A percentile compares a stretch with the other conserved stretches of the same genome.
Evolutionary conservation across 176 grass and related monocot species (phyloP).

Genomic region (barley (Hordeum vulgare)): DNA sequence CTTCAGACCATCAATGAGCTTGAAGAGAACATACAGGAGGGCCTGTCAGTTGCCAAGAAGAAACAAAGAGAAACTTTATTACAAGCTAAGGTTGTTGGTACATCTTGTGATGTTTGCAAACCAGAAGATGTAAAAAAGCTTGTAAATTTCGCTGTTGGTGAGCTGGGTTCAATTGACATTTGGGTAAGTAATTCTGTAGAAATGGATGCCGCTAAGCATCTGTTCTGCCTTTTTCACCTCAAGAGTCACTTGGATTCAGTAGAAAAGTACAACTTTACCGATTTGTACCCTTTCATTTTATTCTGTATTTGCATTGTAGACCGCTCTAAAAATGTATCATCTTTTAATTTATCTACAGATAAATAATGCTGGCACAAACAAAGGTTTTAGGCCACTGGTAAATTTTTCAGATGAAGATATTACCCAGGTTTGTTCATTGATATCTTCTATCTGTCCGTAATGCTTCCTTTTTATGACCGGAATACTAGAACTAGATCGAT

Average conservation of each 20-base stretch:
- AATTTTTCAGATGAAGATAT: constrained; percentile 98
- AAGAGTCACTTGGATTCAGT: neutral
- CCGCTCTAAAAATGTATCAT: neutral
- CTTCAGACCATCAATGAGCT: constrained; percentile 76
- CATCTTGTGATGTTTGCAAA: constrained; percentile 88
- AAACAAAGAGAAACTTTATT: constrained; percentile 66
- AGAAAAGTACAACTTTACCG: neutral
- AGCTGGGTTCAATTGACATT: constrained; percentile 92
- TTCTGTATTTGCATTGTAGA: neutral
- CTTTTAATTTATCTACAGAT: constrained; percentile 62
- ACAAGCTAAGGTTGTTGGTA: constrained; percentile 82
- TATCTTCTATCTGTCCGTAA: neutral
- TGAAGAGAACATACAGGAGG: constrained; percentile 72
- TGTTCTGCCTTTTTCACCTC: neutral
- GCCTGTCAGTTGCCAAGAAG: constrained; percentile 64
- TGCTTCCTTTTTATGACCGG: neutral
- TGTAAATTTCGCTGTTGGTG: constrained; percentile 59
- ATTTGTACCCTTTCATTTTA: neutral
- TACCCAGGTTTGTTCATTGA: constrained; percentile 54
- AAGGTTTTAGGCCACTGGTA: constrained; percentile 90
- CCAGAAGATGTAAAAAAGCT: constrained; percentile 88
- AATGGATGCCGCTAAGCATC: neutral
- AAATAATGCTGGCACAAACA: constrained; percentile 98
- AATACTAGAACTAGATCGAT: neutral
- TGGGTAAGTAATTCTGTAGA: constrained; percentile 60